These are phyloP conservation scores for Rhynchospora pubera DNA, from an alignment of 176 grass and related monocot genomes.

Conservation along the genomic window DNA sequence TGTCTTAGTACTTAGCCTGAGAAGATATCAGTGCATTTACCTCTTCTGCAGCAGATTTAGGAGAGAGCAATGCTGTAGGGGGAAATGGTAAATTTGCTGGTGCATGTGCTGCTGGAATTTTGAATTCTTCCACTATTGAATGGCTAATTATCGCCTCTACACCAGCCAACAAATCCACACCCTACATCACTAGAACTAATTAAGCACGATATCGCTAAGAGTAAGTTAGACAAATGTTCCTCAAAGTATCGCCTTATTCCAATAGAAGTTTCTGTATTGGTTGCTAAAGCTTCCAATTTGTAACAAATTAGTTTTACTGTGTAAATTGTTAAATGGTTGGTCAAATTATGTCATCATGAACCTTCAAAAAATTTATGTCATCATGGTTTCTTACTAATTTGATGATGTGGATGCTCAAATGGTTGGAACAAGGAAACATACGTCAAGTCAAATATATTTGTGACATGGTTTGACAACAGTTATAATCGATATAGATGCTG, in stretches of 20 bases:
- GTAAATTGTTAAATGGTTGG: background rate
- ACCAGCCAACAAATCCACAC: slow-evolving; percentile 81
- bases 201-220: background rate
- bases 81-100: slow-evolving; percentile 52
- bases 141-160: slow-evolving; percentile 92
- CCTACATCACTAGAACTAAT: slow-evolving; percentile 34
- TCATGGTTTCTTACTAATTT: background rate
- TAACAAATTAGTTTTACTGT: no score
- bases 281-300: background rate
- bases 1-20: background rate
- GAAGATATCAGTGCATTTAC: slow-evolving; percentile 16
- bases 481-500: background rate
- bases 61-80: slow-evolving; percentile 46
- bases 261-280: background rate
- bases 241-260: background rate
- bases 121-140: slow-evolving; percentile 83
- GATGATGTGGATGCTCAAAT: background rate
- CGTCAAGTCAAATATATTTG: background rate
- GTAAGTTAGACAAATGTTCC: background rate
- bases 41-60: slow-evolving; percentile 88
- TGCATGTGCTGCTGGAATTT: slow-evolving; percentile 88
- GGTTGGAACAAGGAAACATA: background rate
- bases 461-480: background rate
- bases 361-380: no score
- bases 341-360: background rate